Conservation (phyloP, 495 filamentous ascomycete genomes). For the Lasiosphaeris hirsuta region DNA sequence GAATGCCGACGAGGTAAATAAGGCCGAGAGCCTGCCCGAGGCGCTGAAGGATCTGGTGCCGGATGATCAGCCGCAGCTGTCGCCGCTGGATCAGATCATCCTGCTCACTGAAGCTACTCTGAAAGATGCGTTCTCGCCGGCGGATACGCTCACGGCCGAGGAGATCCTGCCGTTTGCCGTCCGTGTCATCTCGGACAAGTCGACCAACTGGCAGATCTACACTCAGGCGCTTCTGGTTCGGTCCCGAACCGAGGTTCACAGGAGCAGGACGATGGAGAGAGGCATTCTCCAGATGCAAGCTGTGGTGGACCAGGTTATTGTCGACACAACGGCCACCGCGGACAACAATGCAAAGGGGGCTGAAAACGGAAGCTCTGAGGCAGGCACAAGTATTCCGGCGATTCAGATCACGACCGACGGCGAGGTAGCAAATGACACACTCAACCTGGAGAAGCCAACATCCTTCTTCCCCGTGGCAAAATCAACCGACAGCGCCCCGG, state of each 20-base stretch:
- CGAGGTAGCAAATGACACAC: constrained; percentile 12
- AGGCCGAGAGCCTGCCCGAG: constrained; percentile 53
- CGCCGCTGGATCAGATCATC: constrained; percentile 79
- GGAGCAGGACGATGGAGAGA: constrained; percentile 79
- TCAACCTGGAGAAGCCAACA: constrained; percentile 40
- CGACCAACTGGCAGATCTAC: constrained; percentile 97
- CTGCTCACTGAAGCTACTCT: constrained; percentile 82
- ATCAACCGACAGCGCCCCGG: constrained; percentile 71
- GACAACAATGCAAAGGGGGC: neutral
- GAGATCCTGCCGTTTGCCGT: constrained; percentile 89
- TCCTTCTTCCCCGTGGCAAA: constrained; percentile 83
- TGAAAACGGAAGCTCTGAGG: neutral
- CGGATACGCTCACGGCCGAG: constrained; percentile 82
- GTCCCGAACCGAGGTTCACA: constrained; percentile 82
- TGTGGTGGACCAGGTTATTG: constrained; percentile 91
- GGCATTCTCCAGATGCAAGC: constrained; percentile 93
- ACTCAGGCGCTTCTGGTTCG: constrained; percentile 86
- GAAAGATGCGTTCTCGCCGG: constrained; percentile 77
- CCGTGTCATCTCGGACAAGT: constrained; percentile 81
- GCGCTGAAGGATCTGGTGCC: constrained; percentile 63
- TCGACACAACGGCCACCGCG: constrained; percentile 63
- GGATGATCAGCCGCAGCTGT: constrained; percentile 75
- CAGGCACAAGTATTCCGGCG: constrained; percentile 31
- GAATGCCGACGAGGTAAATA: constrained; percentile 27
- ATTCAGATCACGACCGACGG: constrained; percentile 36